Evolutionary conservation across 345 rosid species (phyloP).

Genomic region (Syzygium aqueum): DNA sequence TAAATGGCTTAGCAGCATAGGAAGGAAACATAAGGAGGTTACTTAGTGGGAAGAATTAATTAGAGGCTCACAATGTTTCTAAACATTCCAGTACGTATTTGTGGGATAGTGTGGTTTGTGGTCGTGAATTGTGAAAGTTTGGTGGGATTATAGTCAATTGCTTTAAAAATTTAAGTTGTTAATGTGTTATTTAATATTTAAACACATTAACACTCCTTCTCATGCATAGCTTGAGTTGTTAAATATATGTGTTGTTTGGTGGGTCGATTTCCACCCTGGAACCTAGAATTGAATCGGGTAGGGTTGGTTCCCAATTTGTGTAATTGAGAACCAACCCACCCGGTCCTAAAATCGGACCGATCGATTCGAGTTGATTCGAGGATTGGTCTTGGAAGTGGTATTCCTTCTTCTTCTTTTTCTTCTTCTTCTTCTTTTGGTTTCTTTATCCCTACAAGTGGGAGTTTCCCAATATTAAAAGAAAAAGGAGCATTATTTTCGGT

Average conservation of each 20-base stretch:
- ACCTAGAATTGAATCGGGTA: too few relatives aligned
- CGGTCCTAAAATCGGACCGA: too few relatives aligned
- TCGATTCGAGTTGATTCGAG: too few relatives aligned
- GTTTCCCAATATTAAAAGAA: too few relatives aligned
- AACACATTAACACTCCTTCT: not conserved
- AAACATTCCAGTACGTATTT: not conserved
- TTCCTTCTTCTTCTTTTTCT: too few relatives aligned
- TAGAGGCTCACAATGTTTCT: not conserved
- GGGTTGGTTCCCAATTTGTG: too few relatives aligned
- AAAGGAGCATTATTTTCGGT: too few relatives aligned
- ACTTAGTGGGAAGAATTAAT: not conserved
- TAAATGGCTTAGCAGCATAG: not conserved
- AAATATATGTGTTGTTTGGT: not conserved
- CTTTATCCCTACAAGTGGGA: too few relatives aligned
- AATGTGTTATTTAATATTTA: not conserved
- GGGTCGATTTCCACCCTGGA: too few relatives aligned
- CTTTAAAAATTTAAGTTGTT: not conserved
- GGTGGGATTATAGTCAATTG: not conserved
- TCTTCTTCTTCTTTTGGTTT: too few relatives aligned
- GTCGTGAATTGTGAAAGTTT: not conserved
- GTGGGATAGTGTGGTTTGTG: not conserved
- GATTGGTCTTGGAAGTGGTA: too few relatives aligned
- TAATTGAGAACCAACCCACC: too few relatives aligned
- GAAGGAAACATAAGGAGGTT: not conserved
- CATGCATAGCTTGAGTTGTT: not conserved